Evolutionary conservation across 1,284 basidiomycete species (phyloP).

Genomic region (Marasmius fiardii): DNA sequence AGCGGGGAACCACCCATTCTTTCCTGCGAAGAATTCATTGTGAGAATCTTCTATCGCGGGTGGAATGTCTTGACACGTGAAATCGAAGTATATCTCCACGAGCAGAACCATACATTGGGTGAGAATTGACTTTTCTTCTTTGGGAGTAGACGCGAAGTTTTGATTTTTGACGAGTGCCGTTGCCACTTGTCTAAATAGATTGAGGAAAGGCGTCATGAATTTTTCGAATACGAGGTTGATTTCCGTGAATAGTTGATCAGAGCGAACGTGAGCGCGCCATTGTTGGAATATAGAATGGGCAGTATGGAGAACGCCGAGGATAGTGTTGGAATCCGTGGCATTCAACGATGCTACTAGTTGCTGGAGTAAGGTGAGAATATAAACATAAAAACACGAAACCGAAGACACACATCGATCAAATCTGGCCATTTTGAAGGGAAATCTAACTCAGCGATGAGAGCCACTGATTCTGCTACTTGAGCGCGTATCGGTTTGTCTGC

Average conservation of each 20-base stretch:
- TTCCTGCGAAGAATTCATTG: conserved; percentile 72
- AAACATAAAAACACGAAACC: conserved; percentile 4
- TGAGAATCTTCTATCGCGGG: conserved; percentile 93
- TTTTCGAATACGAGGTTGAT: conserved; percentile 90
- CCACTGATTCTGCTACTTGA: conserved; percentile 88
- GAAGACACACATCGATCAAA: conserved; percentile 73
- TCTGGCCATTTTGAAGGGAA: conserved; percentile 85
- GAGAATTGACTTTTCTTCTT: conserved; percentile 42
- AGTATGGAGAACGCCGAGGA: conserved; percentile 89
- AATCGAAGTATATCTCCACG: conserved; percentile 89
- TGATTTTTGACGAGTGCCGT: conserved; percentile 31
- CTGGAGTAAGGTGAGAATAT: conserved; percentile 34
- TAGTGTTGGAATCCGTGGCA: conserved; percentile 77
- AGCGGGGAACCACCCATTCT: conserved; percentile 70
- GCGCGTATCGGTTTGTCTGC: conserved; percentile 68
- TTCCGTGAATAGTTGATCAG: conserved; percentile 83
- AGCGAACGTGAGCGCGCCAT: conserved; percentile 91
- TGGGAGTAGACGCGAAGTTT: conserved; percentile 33
- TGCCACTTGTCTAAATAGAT: conserved; percentile 74
- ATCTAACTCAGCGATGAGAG: conserved; percentile 83
- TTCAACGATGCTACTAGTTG: conserved; percentile 84
- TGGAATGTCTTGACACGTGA: conserved; percentile 94
- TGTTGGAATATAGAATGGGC: conserved; percentile 94
- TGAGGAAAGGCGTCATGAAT: conserved; percentile 84
- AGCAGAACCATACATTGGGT: conserved; percentile 78